Conservation (phyloP, 257 asterid species). For the Fraxinus americana region DNA sequence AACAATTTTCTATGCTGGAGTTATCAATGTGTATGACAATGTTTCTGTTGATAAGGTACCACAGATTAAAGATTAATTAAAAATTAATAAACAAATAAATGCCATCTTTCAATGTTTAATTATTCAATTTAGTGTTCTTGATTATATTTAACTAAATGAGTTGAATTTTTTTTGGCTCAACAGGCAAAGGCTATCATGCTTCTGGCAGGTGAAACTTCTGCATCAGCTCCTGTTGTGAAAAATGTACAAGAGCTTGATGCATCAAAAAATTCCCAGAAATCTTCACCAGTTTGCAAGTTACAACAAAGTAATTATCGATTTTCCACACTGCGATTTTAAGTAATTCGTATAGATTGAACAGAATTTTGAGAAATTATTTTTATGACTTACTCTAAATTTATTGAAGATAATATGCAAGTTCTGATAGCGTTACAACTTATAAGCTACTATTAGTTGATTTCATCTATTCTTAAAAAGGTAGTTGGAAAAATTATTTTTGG, state of each 20-base stretch:
- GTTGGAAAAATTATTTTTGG: no score
- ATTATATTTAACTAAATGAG: background rate
- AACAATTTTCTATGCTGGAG: constrained; percentile 25
- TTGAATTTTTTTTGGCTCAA: background rate
- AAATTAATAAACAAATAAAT: no score
- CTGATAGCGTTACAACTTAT: no score
- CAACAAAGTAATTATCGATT: constrained; percentile 21
- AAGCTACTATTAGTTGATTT: no score
- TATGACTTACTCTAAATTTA: no score
- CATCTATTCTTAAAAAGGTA: no score
- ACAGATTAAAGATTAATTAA: background rate
- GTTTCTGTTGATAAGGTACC: constrained; percentile 27
- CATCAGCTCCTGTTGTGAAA: constrained; percentile 4
- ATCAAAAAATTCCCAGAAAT: background rate
- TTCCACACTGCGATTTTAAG: background rate
- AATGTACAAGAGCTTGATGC: background rate
- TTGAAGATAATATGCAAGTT: no score
- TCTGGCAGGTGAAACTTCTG: constrained; percentile 21
- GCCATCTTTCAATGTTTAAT: no score
- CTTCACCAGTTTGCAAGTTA: constrained; percentile 6
- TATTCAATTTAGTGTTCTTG: background rate
- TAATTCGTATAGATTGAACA: background rate
- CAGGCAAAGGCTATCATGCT: constrained; percentile 28
- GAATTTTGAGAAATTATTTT: no score
- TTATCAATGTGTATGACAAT: constrained; percentile 13